Evolutionary conservation across 129 eudicot genomes (phyloP).

Genomic region (Gnaphalium uliginosum): DNA sequence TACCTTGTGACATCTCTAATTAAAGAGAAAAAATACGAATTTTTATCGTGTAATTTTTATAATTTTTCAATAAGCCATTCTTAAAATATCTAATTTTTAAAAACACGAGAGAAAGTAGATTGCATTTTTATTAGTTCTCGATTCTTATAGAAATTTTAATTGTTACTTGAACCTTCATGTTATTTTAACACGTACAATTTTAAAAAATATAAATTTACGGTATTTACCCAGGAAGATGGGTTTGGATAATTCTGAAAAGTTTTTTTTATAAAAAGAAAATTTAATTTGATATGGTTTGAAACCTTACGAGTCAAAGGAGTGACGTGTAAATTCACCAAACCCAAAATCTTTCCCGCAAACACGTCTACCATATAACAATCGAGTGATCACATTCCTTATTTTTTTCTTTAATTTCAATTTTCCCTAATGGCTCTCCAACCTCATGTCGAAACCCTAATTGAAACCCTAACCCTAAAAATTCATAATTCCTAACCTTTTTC

Average conservation of each 20-base stretch:
- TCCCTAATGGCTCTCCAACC: constrained; percentile 19
- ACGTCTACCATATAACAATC: constrained; percentile 18
- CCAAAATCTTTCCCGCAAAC: constrained; percentile 30
- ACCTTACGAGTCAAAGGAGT: constrained; percentile 8
- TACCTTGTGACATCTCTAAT: no score
- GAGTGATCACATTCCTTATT: background rate
- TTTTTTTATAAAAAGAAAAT: no score
- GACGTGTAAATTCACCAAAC: constrained; percentile 22
- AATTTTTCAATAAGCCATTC: no score
- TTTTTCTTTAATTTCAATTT: background rate
- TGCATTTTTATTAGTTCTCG: no score
- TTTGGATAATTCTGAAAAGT: background rate
- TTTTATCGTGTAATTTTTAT: no score
- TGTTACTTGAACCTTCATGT: no score
- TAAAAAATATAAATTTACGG: no score
- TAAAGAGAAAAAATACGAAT: no score
- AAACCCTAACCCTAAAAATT: constrained; percentile 15
- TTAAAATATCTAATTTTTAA: no score
- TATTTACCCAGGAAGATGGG: background rate
- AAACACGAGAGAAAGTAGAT: no score
- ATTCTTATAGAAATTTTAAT: no score
- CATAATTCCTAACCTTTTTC: background rate
- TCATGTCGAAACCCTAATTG: constrained; percentile 32
- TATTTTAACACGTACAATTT: no score
- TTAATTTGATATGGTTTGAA: background rate